Percentiles rank a stretch among this genome's conserved stretches.
phyloP scores from a whole-genome alignment of 2,329 filamentous ascomycete species.

The Clonostachys byssicola region DNA sequence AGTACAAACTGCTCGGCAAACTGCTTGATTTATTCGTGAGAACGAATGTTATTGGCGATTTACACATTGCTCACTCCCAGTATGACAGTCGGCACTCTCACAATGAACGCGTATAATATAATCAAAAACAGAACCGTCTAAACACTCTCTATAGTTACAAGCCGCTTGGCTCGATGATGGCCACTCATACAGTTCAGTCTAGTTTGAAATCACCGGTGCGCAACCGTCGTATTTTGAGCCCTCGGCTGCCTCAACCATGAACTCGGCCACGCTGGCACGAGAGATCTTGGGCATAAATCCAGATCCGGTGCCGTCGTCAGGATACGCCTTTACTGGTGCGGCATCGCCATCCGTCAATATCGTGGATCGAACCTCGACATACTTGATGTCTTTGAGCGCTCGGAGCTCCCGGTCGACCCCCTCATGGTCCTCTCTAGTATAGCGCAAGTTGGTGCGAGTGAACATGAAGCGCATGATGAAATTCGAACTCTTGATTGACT shows the following conservation, averaged over 20 bases:
- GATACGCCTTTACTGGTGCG: slow-evolving; percentile 26
- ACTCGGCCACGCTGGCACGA: slow-evolving; percentile 33
- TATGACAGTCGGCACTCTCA: too few relatives aligned
- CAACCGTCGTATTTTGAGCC: slow-evolving; percentile 27
- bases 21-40: too few relatives aligned
- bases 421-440: slow-evolving; percentile 40
- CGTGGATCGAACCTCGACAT: slow-evolving; percentile 33
- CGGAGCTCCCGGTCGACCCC: slow-evolving; percentile 31
- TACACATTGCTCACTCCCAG: too few relatives aligned
- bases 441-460: slow-evolving; percentile 34
- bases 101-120: too few relatives aligned
- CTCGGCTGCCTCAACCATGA: slow-evolving; percentile 33
- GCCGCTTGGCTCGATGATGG: too few relatives aligned
- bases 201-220: slow-evolving; percentile 38
- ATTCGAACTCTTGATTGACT: slow-evolving; percentile 31
- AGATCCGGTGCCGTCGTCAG: slow-evolving; percentile 30
- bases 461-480: slow-evolving; percentile 34
- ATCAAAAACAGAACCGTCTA: too few relatives aligned
- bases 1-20: too few relatives aligned
- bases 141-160: too few relatives aligned
- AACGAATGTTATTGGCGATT: too few relatives aligned
- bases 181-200: too few relatives aligned
- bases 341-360: slow-evolving; percentile 33
- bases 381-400: not conserved
- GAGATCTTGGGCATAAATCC: slow-evolving; percentile 28